A percentile compares a stretch with the other conserved stretches of the same genome.
Conservation (phyloP, 148 eudicot species). For the Rhododendron ferrugineum region DNA sequence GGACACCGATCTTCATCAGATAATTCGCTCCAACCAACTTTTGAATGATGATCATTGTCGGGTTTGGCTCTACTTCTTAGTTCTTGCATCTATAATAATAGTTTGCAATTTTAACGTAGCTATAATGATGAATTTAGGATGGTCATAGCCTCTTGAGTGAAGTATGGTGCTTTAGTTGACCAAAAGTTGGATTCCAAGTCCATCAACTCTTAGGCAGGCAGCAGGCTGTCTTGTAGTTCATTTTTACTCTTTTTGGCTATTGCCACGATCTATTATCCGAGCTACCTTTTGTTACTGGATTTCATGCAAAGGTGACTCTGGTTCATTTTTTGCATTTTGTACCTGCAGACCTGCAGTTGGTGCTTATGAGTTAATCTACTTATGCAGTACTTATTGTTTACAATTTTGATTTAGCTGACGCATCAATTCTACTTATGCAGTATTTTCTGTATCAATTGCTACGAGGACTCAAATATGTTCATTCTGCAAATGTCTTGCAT, state of each 20-base stretch:
- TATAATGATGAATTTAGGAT: neutral
- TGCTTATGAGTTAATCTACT: neutral
- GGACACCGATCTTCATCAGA: conserved; percentile 52
- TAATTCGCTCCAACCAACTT: conserved; percentile 44
- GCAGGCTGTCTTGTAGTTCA: neutral
- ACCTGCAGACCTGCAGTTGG: neutral
- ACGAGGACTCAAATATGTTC: conserved; percentile 80
- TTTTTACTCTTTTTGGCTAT: neutral
- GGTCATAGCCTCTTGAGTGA: neutral
- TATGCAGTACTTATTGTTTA: neutral
- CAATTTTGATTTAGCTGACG: neutral
- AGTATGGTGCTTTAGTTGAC: neutral
- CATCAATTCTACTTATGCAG: conserved; percentile 33
- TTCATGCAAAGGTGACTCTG: neutral
- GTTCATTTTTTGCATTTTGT: neutral
- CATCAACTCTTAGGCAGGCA: neutral
- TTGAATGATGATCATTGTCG: conserved; percentile 48
- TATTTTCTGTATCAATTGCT: conserved; percentile 78
- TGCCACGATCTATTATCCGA: neutral
- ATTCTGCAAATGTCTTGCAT: conserved; percentile 81
- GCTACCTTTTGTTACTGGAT: neutral
- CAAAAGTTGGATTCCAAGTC: neutral
- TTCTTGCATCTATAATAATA: conserved; percentile 5
- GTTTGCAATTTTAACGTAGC: neutral
- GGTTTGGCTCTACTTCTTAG: conserved; percentile 27